Evolutionary conservation across 805 yeast species (phyloP).

Genomic region (Henningerozyma blattae): DNA sequence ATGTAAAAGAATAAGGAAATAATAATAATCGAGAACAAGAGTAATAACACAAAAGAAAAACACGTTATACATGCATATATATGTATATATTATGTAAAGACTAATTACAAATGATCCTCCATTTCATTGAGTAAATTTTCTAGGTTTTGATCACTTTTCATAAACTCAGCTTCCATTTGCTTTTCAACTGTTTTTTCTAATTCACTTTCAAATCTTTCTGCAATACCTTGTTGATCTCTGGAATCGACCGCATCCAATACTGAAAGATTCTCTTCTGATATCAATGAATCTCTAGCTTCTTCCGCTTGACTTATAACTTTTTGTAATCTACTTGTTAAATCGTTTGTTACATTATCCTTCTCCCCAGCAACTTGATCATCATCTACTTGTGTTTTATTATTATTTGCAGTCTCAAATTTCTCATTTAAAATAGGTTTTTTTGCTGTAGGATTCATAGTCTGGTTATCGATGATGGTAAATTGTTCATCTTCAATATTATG

Average conservation of each 20-base stretch:
- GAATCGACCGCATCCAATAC: slow-evolving; percentile 4
- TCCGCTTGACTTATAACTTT: not conserved
- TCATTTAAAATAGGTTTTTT: too few species aligned
- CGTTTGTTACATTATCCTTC: not conserved
- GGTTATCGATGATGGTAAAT: not conserved
- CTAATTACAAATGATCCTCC: too few species aligned
- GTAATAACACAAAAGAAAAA: too few species aligned
- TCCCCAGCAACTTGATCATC: not conserved
- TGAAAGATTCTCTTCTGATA: not conserved
- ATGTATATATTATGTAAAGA: too few species aligned
- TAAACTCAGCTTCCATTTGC: slow-evolving; percentile 4
- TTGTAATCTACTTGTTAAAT: not conserved
- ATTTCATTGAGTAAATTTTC: not conserved
- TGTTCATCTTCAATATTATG: not conserved
- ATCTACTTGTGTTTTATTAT: too few species aligned
- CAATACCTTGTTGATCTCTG: slow-evolving; percentile 6
- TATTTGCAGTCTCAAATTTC: too few species aligned
- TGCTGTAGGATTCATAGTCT: not conserved
- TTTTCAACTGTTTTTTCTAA: slow-evolving; percentile 8
- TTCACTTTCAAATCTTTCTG: slow-evolving; percentile 6
- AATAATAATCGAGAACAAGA: too few species aligned
- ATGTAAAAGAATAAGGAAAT: too few species aligned
- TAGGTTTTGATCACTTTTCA: not conserved
- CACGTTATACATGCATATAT: too few species aligned
- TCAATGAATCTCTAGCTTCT: not conserved